phyloP scores from a whole-genome alignment of 306 rosid species.

The Fragaria iinumae region DNA sequence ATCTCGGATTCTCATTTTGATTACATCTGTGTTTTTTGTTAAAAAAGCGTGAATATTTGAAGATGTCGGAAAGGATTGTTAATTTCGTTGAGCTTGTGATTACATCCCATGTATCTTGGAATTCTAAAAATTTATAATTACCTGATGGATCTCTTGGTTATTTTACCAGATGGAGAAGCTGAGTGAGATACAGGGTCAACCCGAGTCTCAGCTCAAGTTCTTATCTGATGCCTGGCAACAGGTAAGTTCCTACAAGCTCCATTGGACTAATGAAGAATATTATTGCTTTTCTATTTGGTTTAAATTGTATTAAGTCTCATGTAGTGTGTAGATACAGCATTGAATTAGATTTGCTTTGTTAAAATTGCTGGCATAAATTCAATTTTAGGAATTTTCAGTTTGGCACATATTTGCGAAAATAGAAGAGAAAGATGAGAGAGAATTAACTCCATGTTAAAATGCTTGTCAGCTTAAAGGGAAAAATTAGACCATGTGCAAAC shows the following conservation, averaged over 20 bases:
- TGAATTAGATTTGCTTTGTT: not conserved
- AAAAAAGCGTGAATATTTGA: not conserved
- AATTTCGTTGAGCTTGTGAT: not conserved
- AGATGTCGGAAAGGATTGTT: not conserved
- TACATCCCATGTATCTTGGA: not conserved
- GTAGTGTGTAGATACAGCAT: not conserved
- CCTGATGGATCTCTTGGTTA: not conserved
- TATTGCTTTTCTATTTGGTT: not conserved
- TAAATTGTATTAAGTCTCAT: not conserved
- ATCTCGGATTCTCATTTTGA: not conserved
- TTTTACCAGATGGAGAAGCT: slow-evolving; percentile 24
- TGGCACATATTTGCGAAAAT: not conserved
- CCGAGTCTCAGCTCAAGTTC: slow-evolving; percentile 33
- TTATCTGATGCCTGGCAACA: slow-evolving; percentile 45
- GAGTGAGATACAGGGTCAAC: slow-evolving; percentile 28
- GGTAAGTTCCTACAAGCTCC: slow-evolving; percentile 3
- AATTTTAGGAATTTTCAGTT: not conserved
- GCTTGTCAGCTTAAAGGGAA: not conserved
- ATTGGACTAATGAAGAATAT: not conserved
- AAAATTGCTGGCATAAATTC: not conserved
- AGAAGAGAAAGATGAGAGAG: not conserved
- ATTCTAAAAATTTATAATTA: not conserved
- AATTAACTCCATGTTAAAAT: not conserved
- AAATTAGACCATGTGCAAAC: not conserved
- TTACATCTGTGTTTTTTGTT: not conserved